Evolutionary conservation across 2,329 filamentous ascomycete genomes (phyloP), one percentile per base, ranked within the genome.

Genomic region (Bertia moriformis): DNA sequence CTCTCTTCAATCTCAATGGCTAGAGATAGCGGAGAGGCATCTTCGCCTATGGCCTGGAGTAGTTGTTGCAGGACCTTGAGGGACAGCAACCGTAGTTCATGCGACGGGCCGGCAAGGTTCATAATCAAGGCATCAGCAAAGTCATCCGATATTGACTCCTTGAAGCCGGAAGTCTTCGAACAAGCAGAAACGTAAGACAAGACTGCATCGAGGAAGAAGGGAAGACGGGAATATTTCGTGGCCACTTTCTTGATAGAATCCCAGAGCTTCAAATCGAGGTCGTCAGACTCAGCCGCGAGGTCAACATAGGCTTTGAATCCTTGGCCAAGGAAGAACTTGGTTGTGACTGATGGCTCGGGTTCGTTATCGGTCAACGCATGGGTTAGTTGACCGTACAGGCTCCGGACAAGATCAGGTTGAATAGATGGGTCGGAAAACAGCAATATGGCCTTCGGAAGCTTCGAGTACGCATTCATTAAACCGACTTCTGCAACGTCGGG

Each of bases 1-100:
- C 66, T 74, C 33, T 69, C 62, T 50, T 79, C 73, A 36, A 79
- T 68, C 36, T 69, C 59, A 22, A 71, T 62, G 4, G 73, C 69
- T 15, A 63, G 56, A 4, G 61, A 35, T 7, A 35, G 7, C 10
- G 32, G 32, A 10, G 32, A 13, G 51, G 48, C 39, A 19, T 62
- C 52, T 22, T 65, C 56, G 18, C 49, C 50, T 39, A 57, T 53
- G 15, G 10, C 49, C n/a, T 52, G 49, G 32, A 63, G 54, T 7
- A 74, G 45, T 15, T 60, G 52, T 24, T 61, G 56, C 18, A 78
- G 48, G 20, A 77, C 59, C 40, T 64, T 61, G 33, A 79, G 54
- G 14, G 66, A 67, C 13, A 63, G 54, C 15, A 68, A 51, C 41
- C 73, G 62, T 37, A 77, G 49, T 14, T 62, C 52, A 45, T 74